Base-by-base conservation (phyloP, 495 filamentous ascomycete genomes). In the Hypoxylon rickii region DNA sequence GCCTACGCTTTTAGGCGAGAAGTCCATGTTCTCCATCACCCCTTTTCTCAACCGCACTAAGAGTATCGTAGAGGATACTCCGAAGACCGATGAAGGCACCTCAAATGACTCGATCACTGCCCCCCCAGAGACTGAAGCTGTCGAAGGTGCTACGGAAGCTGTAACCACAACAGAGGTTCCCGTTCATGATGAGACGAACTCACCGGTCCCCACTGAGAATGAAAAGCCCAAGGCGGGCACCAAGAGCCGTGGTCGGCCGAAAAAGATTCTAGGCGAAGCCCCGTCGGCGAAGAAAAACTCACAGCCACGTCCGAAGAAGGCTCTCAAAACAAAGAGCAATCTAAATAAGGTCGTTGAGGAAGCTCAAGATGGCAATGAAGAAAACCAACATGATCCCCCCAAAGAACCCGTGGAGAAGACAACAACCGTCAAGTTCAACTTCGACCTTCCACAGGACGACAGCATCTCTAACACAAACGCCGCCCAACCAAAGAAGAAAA, bases 21-120 rank as follows among this genome's bases (percentile, higher is more conserved):
- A 96, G 69, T 96, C 91, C 0, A 83, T 79, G 15, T 97, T 97
- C 66, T 94, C 90, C 8, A 92, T 97, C 56, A 97, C 92, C 1
- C 92, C 92, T 0, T 95, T 92, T 70, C 73, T 97, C 21, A 95
- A 93, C 73, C 86, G 89, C 44, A 89, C 87, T 5, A 76, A 80
- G 34, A 86, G 76, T 61, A 72, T 72, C 16, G 60, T 60, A 22
- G 71, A 64, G 53, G 64, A 66, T 15, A 63, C 53, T 7, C 61
- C 66, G 3, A 59, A 64, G 21, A 20, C 51, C 6, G 51, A 64
- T n/a, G 62, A 67, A 24, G 63, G 18, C 20, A 50, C 33, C 10
- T 32, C 58, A 17, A 48, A 68, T 34, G 67, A 55, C 43, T 66
- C 74, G 4, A 62, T 67, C 2, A 20, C 50, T 7, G 58, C 44